Conservation (phyloP, 768 basidiomycete genomes). For the Termitomyces sp. region DNA sequence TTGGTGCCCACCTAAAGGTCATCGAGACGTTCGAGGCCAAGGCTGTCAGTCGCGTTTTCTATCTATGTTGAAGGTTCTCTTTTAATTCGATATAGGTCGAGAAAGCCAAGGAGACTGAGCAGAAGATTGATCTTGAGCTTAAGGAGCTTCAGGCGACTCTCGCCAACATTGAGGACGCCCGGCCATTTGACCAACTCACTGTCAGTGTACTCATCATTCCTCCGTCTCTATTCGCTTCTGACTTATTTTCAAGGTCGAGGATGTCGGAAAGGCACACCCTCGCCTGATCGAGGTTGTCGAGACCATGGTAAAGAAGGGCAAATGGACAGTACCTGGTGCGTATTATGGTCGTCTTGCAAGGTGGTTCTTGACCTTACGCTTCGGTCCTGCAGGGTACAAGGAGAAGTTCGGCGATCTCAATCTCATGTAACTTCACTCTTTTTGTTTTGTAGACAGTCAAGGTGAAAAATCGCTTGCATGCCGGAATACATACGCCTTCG, state of each 20-base stretch:
- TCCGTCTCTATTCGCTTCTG: not conserved
- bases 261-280: conserved; percentile 89
- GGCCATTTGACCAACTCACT: conserved; percentile 95
- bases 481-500: not conserved
- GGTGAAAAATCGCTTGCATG: not conserved
- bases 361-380: not conserved
- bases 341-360: not conserved
- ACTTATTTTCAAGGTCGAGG: conserved; percentile 54
- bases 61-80: not conserved
- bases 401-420: conserved; percentile 97
- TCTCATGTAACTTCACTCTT: conserved; percentile 58
- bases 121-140: conserved; percentile 88
- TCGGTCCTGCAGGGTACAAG: conserved; percentile 59
- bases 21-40: conserved; percentile 96
- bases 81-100: conserved; percentile 51
- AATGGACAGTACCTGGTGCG: conserved; percentile 94
- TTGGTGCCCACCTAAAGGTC: conserved; percentile 82
- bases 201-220: conserved; percentile 31
- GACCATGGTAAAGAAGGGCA: conserved; percentile 95
- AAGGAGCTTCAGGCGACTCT: conserved; percentile 89
- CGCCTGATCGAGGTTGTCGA: conserved; percentile 88
- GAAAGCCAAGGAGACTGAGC: conserved; percentile 83
- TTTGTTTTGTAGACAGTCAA: conserved; percentile 6
- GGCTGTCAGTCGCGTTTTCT: conserved; percentile 51
- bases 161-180: conserved; percentile 93